These are phyloP conservation scores for Limnanthes douglasii DNA, from an alignment of 345 rosid genomes.

Conservation along the genomic window DNA sequence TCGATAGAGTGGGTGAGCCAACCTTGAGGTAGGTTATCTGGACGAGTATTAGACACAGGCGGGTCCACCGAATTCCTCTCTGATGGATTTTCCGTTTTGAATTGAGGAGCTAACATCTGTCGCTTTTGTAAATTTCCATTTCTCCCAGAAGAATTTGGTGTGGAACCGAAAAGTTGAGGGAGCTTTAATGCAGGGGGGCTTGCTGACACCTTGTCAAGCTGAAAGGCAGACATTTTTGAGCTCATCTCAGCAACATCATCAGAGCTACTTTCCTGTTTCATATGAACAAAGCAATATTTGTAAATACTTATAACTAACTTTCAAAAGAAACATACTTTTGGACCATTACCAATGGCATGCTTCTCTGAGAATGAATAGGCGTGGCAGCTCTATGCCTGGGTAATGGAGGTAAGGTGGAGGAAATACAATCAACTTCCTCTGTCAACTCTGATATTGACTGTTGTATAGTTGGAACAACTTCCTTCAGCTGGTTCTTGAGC, in stretches of 20 bases:
- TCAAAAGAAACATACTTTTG: background rate
- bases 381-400: conserved; percentile 45
- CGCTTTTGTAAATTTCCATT: conserved; percentile 67
- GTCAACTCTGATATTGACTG: conserved; percentile 73
- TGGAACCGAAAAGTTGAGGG: conserved; percentile 82
- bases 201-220: conserved; percentile 65
- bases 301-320: background rate
- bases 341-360: conserved; percentile 43
- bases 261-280: conserved; percentile 55
- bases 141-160: conserved; percentile 86
- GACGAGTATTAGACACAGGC: conserved; percentile 26
- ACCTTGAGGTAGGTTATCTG: conserved; percentile 54
- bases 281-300: conserved; percentile 1
- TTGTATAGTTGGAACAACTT: conserved; percentile 83
- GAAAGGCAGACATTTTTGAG: conserved; percentile 55
- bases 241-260: conserved; percentile 57
- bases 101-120: conserved; percentile 34
- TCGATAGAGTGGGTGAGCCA: conserved; percentile 8
- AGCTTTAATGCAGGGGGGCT: conserved; percentile 70
- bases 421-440: conserved; percentile 55
- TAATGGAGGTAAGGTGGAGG: conserved; percentile 52
- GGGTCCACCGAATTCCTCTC: conserved; percentile 44
- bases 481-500: conserved; percentile 84
- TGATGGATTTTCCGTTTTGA: conserved; percentile 42
- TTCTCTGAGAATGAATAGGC: conserved; percentile 59